Conservation (phyloP, 2,329 filamentous ascomycete genomes). For the Akanthomyces muscarius region DNA sequence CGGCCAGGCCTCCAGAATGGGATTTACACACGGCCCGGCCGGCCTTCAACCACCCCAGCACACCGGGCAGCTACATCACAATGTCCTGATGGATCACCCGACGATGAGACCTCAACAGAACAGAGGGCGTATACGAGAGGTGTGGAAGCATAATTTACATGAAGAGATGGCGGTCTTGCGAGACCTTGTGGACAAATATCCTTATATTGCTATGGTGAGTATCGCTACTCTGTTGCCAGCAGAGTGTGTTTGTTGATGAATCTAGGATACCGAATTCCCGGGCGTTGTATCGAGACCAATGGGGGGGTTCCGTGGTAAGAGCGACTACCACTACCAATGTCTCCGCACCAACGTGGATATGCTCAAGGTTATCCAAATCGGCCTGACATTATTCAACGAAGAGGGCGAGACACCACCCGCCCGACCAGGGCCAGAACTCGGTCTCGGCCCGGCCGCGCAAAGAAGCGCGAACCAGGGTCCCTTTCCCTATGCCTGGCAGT, state of each 20-base stretch:
- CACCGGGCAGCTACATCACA: conserved; percentile 38
- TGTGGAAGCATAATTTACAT: conserved; percentile 88
- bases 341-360: conserved; percentile 95
- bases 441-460: conserved; percentile 34
- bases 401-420: conserved; percentile 82
- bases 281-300: conserved; percentile 94
- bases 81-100: conserved; percentile 39
- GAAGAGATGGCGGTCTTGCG: conserved; percentile 86
- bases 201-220: conserved; percentile 90
- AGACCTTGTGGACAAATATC: conserved; percentile 82
- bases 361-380: conserved; percentile 95
- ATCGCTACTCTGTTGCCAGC: not conserved
- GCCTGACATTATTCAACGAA: conserved; percentile 87
- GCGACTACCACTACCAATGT: conserved; percentile 98
- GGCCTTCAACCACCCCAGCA: conserved; percentile 60
- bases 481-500: conserved; percentile 92
- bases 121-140: conserved; percentile 85
- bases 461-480: conserved; percentile 42
- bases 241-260: conserved; percentile 13
- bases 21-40: conserved; percentile 62
- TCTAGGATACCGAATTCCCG: conserved; percentile 94
- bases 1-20: conserved; percentile 82
- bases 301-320: conserved; percentile 89
- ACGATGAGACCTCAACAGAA: conserved; percentile 52
- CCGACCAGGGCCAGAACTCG: conserved; percentile 50